Evolutionary conservation across 2,329 filamentous ascomycete genomes (phyloP).

Genomic region (Fusarium mangiferae): DNA sequence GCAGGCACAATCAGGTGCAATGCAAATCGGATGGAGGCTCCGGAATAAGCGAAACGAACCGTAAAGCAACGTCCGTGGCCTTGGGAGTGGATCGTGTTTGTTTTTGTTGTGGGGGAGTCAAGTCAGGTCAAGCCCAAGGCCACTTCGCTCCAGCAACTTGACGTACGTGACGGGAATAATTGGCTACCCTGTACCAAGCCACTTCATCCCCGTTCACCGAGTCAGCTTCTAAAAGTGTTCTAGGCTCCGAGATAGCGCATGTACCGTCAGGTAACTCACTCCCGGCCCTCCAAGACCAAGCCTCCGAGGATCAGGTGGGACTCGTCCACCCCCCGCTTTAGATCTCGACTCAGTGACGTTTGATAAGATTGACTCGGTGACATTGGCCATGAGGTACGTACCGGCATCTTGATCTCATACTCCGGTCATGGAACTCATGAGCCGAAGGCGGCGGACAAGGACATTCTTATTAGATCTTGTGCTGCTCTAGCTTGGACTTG

Average conservation of each 20-base stretch:
- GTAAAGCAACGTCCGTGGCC: not conserved
- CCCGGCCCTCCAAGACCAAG: conserved; percentile 15
- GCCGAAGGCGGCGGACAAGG: conserved; percentile 23
- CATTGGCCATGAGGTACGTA: conserved; percentile 19
- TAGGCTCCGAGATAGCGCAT: conserved; percentile 8
- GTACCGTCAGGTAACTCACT: conserved; percentile 29
- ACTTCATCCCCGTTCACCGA: not conserved
- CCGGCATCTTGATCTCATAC: conserved; percentile 7
- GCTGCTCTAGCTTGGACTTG: conserved; percentile 14
- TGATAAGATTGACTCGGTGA: conserved; percentile 37
- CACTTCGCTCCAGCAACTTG: not conserved
- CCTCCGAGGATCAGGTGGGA: conserved; percentile 19
- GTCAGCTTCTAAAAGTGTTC: conserved; percentile 8
- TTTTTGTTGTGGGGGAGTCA: conserved; percentile 36
- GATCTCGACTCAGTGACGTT: conserved; percentile 37
- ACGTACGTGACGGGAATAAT: not conserved
- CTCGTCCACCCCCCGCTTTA: not conserved
- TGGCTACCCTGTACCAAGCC: conserved; percentile 26
- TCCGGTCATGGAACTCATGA: conserved; percentile 34
- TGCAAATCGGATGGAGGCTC: conserved; percentile 29
- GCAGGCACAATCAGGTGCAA: conserved; percentile 10
- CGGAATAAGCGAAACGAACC: conserved; percentile 31
- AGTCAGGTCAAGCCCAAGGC: not conserved
- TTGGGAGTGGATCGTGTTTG: conserved; percentile 29
- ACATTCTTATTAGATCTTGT: conserved; percentile 33